These are phyloP conservation scores for Aspergillus hiratsukae DNA, from an alignment of 2,329 filamentous ascomycete species.

Conservation along the genomic window DNA sequence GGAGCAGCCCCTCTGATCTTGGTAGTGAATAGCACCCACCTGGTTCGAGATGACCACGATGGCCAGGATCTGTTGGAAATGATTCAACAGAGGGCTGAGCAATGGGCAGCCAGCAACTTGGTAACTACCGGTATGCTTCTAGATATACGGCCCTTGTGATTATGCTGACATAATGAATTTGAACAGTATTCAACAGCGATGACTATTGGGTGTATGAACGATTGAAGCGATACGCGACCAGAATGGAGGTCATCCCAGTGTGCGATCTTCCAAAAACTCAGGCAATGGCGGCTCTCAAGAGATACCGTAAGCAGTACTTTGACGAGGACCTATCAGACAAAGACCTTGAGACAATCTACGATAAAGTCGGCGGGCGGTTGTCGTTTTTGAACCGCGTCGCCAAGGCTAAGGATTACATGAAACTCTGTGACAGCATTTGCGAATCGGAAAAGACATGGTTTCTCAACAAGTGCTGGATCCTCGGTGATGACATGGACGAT, in stretches of 20 bases:
- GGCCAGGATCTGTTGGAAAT: constrained; percentile 92
- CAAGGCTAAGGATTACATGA: constrained; percentile 75
- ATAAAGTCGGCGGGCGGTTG: constrained; percentile 79
- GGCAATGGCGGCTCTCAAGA: constrained; percentile 70
- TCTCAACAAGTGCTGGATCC: constrained; percentile 72
- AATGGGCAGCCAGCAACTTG: constrained; percentile 89
- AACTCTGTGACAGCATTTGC: constrained; percentile 69
- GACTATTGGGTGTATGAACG: constrained; percentile 99
- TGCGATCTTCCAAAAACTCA: constrained; percentile 74
- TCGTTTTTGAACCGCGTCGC: constrained; percentile 87
- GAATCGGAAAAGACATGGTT: constrained; percentile 73
- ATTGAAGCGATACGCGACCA: constrained; percentile 83
- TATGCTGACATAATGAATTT: constrained; percentile 1
- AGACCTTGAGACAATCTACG: constrained; percentile 72
- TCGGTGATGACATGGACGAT: constrained; percentile 79
- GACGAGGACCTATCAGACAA: constrained; percentile 50
- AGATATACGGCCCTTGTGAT: not conserved
- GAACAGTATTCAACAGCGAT: constrained; percentile 84
- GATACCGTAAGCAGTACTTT: constrained; percentile 78
- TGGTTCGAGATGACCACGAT: constrained; percentile 85
- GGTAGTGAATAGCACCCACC: constrained; percentile 90
- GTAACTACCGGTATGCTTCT: constrained; percentile 59
- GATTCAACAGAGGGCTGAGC: constrained; percentile 89
- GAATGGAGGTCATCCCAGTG: constrained; percentile 90
- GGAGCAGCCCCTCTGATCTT: constrained; percentile 72